Evolutionary conservation across 2,329 filamentous ascomycete species (phyloP), one percentile per base, ranked within the genome.

Genomic region (Didymella arachidicola): DNA sequence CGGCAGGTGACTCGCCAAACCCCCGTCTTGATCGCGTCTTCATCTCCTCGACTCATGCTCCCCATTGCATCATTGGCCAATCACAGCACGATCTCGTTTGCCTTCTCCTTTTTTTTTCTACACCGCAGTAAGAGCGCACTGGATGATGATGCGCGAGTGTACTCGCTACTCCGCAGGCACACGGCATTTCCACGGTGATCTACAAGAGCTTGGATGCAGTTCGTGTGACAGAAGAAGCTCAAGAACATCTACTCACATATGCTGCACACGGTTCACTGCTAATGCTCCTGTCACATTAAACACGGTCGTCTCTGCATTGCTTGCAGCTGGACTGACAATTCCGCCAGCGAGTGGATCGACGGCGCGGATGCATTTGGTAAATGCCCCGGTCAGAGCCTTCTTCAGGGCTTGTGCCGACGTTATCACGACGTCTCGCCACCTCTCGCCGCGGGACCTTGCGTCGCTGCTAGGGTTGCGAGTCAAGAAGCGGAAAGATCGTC

Each of bases 41-140:
- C 73, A 77, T 76, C 67, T 75, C 72, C 71, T 64, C 66, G 73
- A 76, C 66, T 75, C 73, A 60, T 64, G 65, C 52, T 34, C 16
- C 32, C 30, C 38, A 32, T 39, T 25, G 36, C n/a, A 3, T 30
- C 42, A 8, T 14, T 38, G 29, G 53, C 71, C 70, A 73, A 73
- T 72, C 67, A 69, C 32, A 53, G 27, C 59, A 34, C 10, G 7
- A 14, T 45, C 11, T 42, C n/a, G 10, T 42, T 18, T 29, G 32
- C 45, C 51, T 63, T 53, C 62, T 67, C 61, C 61, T 66, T 60
- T 57, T 51, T 51, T 57, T 48, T 39, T 57, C 51, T 43, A 53
- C 53, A 55, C 36, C 38, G 47, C 48, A 47, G 41, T n/a, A 29
- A 22, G 18, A 43, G 32, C 41, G 36, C 26, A 14, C 12, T 38